A percentile compares a stretch with the other conserved stretches of the same genome.
Conservation (phyloP, 495 filamentous ascomycete genomes). For the Xylaria flabelliformis region DNA sequence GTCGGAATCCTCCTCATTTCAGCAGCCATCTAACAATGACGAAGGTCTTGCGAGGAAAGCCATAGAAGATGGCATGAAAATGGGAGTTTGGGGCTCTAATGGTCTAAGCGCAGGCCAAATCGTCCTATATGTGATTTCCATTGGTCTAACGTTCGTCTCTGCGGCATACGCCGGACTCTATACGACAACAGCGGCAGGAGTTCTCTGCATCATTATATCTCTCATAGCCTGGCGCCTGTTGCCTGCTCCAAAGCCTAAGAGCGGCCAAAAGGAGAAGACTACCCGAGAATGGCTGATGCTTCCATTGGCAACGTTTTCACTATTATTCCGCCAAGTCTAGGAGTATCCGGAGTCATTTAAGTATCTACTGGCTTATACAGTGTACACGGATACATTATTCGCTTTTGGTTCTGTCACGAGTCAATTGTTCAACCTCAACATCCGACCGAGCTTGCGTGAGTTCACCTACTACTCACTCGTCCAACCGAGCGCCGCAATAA, state of each 20-base stretch:
- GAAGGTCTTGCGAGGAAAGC: not conserved
- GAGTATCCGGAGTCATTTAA: constrained; percentile 8
- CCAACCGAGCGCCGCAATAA: not conserved
- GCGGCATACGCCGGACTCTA: not conserved
- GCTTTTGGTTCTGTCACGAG: not conserved
- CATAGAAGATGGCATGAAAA: not conserved
- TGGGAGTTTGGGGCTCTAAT: constrained; percentile 17
- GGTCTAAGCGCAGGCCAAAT: constrained; percentile 12
- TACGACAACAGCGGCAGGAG: not conserved
- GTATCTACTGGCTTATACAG: constrained; percentile 6
- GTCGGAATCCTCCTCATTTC: not conserved
- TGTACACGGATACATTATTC: constrained; percentile 7
- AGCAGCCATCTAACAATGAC: not conserved
- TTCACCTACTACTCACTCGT: constrained; percentile 19
- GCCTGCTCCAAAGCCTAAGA: not conserved
- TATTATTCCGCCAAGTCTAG: constrained; percentile 4
- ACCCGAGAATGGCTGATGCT: not conserved
- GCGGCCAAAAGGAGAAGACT: not conserved
- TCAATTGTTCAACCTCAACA: constrained; percentile 10
- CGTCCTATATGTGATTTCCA: not conserved
- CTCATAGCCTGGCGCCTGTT: not conserved
- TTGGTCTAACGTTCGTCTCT: constrained; percentile 3
- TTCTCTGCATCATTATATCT: not conserved
- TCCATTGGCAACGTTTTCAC: not conserved
- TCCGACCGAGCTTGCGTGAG: constrained; percentile 9